Evolutionary conservation across 345 rosid genomes (phyloP).

Genomic region (Lenwebbia sp.): DNA sequence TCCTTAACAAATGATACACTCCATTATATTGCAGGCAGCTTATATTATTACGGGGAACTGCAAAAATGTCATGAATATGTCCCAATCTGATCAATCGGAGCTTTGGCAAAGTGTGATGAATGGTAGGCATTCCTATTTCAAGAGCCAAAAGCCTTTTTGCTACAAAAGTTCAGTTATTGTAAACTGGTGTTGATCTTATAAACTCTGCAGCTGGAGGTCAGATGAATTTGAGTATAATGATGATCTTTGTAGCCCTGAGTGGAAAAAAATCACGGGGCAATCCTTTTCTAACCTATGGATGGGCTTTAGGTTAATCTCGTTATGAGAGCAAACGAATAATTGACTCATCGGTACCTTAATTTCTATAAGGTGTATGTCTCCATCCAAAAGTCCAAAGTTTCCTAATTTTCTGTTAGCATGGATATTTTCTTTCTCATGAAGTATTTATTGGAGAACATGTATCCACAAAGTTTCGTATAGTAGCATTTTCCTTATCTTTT

Average conservation of each 20-base stretch:
- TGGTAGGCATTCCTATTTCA: constrained; percentile 31
- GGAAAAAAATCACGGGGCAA: background rate
- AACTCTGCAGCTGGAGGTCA: background rate
- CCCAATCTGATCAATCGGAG: constrained; percentile 86
- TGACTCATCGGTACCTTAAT: background rate
- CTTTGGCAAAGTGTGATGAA: constrained; percentile 72
- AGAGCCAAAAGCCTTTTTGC: background rate
- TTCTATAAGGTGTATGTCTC: background rate
- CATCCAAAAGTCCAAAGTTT: background rate
- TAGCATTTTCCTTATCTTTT: background rate
- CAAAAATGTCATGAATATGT: constrained; percentile 95
- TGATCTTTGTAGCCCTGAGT: background rate
- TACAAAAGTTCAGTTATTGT: background rate
- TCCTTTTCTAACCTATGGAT: background rate
- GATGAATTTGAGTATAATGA: background rate
- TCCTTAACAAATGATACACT: background rate
- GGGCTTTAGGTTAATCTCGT: background rate
- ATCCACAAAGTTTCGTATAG: background rate
- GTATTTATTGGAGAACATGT: background rate
- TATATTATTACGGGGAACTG: constrained; percentile 85
- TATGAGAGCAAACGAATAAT: background rate
- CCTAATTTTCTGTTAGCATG: background rate
- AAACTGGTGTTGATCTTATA: background rate
- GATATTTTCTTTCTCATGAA: background rate
- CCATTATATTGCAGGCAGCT: constrained; percentile 56